These are phyloP conservation scores for Trichoderma gamsii DNA, from an alignment of 495 filamentous ascomycete species.

Conservation along the genomic window DNA sequence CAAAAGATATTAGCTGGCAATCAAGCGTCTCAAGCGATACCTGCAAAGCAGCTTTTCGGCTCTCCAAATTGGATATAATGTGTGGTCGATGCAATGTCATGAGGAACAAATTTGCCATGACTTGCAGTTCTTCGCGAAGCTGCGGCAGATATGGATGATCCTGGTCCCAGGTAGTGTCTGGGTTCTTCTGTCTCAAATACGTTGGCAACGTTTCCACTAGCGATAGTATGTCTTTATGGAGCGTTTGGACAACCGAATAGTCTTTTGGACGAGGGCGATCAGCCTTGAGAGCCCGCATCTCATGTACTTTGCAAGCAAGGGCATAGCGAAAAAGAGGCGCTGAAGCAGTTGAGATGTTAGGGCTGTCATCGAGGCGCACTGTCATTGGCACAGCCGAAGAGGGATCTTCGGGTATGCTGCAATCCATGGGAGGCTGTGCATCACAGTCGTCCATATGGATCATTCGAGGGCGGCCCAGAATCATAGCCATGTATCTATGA, in stretches of 20 bases:
- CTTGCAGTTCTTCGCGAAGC: not conserved
- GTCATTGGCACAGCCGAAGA: not conserved
- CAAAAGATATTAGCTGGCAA: not conserved
- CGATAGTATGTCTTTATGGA: not conserved
- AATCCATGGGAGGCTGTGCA: not conserved
- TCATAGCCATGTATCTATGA: not conserved
- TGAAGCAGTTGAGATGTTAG: not conserved
- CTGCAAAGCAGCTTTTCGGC: not conserved
- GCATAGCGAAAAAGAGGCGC: not conserved
- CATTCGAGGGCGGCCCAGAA: not conserved
- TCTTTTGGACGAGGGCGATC: not conserved
- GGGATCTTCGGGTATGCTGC: not conserved
- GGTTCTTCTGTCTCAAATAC: not conserved
- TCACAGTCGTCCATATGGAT: not conserved
- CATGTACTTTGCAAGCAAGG: not conserved
- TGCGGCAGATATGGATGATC: not conserved
- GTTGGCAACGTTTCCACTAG: not conserved
- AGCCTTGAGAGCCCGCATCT: not conserved
- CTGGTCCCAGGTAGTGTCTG: not conserved
- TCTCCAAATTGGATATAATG: not conserved
- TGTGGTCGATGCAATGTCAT: not conserved
- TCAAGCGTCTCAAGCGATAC: not conserved
- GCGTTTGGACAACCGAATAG: not conserved
- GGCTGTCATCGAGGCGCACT: not conserved
- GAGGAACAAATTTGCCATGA: not conserved